These are phyloP conservation scores for Tuber borchii DNA, from an alignment of 495 filamentous ascomycete species.

Conservation along the genomic window DNA sequence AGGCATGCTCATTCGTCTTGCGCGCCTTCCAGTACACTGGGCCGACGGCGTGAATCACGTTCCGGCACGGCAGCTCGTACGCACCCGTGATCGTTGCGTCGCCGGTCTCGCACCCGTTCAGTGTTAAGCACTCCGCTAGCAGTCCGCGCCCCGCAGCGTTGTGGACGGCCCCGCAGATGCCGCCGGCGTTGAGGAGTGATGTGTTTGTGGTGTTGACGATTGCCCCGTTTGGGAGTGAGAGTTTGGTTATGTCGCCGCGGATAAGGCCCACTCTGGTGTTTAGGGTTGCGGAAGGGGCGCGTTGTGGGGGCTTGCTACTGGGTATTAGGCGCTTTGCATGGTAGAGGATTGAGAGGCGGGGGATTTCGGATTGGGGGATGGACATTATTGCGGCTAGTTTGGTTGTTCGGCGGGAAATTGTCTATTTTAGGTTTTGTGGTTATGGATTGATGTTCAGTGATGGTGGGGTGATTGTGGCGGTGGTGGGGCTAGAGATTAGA, in stretches of 20 bases:
- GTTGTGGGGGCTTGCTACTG: constrained; percentile 32
- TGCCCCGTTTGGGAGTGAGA: constrained; percentile 58
- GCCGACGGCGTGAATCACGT: constrained; percentile 85
- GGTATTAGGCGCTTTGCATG: constrained; percentile 42
- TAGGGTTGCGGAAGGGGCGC: constrained; percentile 48
- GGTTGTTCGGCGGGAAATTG: neutral
- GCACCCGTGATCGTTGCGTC: constrained; percentile 75
- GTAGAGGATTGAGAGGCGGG: constrained; percentile 37
- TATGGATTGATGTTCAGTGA: constrained; percentile 20
- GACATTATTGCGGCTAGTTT: constrained; percentile 5
- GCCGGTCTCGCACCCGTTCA: constrained; percentile 70
- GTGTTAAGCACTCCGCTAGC: constrained; percentile 57
- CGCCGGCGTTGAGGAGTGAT: constrained; percentile 73
- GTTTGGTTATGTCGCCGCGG: constrained; percentile 73
- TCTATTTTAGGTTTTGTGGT: neutral
- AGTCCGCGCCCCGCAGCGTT: constrained; percentile 62
- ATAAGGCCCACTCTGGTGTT: constrained; percentile 69
- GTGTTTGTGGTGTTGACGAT: constrained; percentile 93
- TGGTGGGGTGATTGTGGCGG: constrained; percentile 25
- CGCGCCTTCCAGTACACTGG: constrained; percentile 59
- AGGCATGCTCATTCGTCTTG: constrained; percentile 32
- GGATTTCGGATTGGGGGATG: constrained; percentile 30
- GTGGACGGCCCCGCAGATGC: constrained; percentile 86
- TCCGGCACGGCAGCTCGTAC: constrained; percentile 65
- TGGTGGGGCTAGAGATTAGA: constrained; percentile 14